phyloP scores from a whole-genome alignment of 139 green algal species.

The Yamagishiella unicocca region DNA sequence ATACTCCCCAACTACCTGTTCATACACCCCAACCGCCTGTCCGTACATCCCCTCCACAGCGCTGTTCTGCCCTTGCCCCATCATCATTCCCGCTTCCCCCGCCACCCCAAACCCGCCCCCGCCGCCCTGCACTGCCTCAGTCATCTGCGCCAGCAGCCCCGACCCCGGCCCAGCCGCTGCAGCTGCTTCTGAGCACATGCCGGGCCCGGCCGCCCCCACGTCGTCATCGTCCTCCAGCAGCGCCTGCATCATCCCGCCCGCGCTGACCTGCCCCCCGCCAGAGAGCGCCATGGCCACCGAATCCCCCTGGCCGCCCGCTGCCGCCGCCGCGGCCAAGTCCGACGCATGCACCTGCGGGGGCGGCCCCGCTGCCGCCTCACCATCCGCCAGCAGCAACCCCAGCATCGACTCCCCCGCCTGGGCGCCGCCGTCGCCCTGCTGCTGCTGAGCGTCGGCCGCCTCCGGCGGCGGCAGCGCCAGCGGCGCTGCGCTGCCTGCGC shows the following conservation, averaged over 20 bases:
- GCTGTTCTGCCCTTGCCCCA: too few relatives aligned
- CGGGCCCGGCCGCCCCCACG: not conserved
- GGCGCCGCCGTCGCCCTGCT: not conserved
- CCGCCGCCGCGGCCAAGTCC: not conserved
- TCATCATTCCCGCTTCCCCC: not conserved
- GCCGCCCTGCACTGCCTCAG: not conserved
- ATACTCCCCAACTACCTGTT: not conserved
- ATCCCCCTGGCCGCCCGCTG: too few relatives aligned
- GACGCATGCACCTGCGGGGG: not conserved
- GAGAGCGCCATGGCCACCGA: too few relatives aligned
- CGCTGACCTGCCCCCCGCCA: not conserved
- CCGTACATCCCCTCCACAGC: not conserved
- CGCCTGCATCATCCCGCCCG: not conserved
- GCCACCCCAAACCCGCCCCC: not conserved
- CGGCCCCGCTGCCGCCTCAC: not conserved
- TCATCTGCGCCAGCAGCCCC: conserved; percentile 1
- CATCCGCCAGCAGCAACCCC: conserved; percentile 4
- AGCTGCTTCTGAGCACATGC: not conserved
- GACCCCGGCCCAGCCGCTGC: not conserved
- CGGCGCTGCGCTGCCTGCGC: not conserved
- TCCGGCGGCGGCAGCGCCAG: not conserved
- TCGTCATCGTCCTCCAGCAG: not conserved
- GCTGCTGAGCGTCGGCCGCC: too few relatives aligned
- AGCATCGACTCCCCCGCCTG: conserved; percentile 10
- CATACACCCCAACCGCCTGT: not conserved